Evolutionary conservation across 2,329 filamentous ascomycete genomes (phyloP).

Genomic region (Ceratocystis papillata): DNA sequence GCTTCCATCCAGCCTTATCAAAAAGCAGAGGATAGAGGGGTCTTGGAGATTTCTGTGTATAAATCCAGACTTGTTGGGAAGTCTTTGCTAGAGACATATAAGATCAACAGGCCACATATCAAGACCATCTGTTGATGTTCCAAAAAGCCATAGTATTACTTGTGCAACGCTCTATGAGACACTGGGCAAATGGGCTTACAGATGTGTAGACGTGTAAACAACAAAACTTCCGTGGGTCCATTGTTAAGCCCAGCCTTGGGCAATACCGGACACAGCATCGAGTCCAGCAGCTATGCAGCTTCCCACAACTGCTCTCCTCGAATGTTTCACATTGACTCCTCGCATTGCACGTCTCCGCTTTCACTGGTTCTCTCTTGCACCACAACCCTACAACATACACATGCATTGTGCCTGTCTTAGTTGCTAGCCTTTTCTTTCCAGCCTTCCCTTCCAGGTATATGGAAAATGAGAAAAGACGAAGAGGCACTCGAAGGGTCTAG

Average conservation of each 20-base stretch:
- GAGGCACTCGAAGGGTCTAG: not conserved
- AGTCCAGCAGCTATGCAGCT: not conserved
- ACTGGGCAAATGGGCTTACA: not conserved
- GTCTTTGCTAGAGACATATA: not conserved
- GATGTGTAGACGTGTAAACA: not conserved
- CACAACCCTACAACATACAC: not conserved
- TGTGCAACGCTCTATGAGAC: not conserved
- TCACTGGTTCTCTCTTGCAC: not conserved
- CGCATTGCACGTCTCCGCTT: slow-evolving; percentile 11
- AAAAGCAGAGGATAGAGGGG: not conserved
- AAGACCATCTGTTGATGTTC: not conserved
- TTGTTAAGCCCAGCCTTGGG: not conserved
- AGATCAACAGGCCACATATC: slow-evolving; percentile 1
- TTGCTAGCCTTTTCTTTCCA: slow-evolving; percentile 3
- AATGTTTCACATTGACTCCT: slow-evolving; percentile 8
- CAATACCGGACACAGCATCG: not conserved
- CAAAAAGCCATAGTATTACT: not conserved
- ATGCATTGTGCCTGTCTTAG: not conserved
- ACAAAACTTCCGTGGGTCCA: not conserved
- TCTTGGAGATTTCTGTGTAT: not conserved
- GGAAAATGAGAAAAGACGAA: not conserved
- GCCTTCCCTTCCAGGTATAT: not conserved
- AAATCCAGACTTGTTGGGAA: not conserved
- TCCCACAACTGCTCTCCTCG: not conserved
- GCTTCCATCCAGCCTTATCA: not conserved